Percentiles rank a stretch among this genome's conserved stretches.
Evolutionary conservation across 2,329 filamentous ascomycete genomes (phyloP).

Genomic region (Amauroascus verrucosus): DNA sequence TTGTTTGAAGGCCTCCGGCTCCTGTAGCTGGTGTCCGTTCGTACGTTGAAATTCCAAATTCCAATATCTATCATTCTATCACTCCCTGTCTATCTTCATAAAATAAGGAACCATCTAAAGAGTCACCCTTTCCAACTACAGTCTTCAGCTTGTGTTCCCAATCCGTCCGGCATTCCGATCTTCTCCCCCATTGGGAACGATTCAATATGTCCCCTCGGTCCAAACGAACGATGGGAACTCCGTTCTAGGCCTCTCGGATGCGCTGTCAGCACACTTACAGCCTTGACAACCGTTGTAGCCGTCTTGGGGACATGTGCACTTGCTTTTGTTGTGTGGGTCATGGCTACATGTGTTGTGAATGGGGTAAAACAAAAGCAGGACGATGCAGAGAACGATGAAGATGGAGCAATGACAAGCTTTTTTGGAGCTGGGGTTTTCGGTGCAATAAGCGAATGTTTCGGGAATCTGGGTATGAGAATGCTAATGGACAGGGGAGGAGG

Average conservation of each 20-base stretch:
- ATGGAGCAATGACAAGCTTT: slow-evolving; percentile 12
- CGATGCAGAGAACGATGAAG: slow-evolving; percentile 16
- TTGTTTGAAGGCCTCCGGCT: slow-evolving; percentile 26
- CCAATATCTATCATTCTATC: neutral
- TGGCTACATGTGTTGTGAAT: slow-evolving; percentile 18
- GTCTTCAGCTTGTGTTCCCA: slow-evolving; percentile 35
- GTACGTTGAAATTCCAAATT: slow-evolving; percentile 20
- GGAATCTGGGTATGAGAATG: neutral
- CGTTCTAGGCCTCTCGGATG: slow-evolving; percentile 32
- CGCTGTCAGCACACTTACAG: slow-evolving; percentile 32
- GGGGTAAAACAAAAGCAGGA: slow-evolving; percentile 12
- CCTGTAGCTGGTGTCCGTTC: slow-evolving; percentile 33
- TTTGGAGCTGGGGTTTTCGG: neutral
- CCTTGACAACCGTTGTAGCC: slow-evolving; percentile 28
- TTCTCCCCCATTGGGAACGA: slow-evolving; percentile 29
- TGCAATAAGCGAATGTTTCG: neutral
- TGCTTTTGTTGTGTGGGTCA: slow-evolving; percentile 17
- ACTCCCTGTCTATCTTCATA: slow-evolving; percentile 9
- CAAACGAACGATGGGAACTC: slow-evolving; percentile 36
- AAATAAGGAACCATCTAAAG: neutral
- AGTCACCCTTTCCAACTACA: slow-evolving; percentile 13
- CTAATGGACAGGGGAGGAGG: slow-evolving; percentile 14
- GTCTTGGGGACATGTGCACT: slow-evolving; percentile 24
- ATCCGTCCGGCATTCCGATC: slow-evolving; percentile 28
- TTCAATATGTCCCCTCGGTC: slow-evolving; percentile 32